Evolutionary conservation across 768 basidiomycete species (phyloP), one percentile per base, ranked within the genome.

Genomic region (Coprinellus micaceus): DNA sequence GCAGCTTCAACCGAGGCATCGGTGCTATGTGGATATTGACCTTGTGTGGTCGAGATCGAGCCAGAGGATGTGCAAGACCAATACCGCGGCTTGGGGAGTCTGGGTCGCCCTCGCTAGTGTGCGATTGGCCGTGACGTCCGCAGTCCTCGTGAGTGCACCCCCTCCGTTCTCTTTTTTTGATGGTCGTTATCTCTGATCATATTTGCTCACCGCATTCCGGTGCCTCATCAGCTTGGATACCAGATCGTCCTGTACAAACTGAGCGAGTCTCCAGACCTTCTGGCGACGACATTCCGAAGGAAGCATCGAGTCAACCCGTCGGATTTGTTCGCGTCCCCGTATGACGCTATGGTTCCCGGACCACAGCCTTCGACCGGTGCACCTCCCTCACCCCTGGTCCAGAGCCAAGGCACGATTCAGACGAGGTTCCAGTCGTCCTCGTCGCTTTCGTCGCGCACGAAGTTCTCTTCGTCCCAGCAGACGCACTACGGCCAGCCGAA

Each of bases 11-110:
- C 62, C 73, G 36, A 66, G 63, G 22, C 66, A 67, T 43, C 77
- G 82, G n/a, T 90, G 89, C 57, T 68, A 71, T 44, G 74, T 86
- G 71, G 84, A 88, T 59, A 71, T 89, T 41, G 89, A 90, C 63
- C 73, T 84, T 41, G 70, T 84, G 10, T 91, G 89, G 89, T 77
- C 81, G 4, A 72, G 33, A 13, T 33, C 74, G 12, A 66, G 70
- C 11, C 60, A 58, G 46, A 62, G 56, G 52, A 55, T 56, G 52
- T 75, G 65, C 44, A 60, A 46, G 53, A 67, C 48, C n/a, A 46
- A 61, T 36, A 69, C 74, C 3, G 71, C 76, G 5, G 56, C 75
- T 1, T 84, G 82, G 77, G 70, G 73, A 1, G 67, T 71, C 7
- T 90, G 86, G 88, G 64, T 86, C 21, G 70, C 71, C 40, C 73